Evolutionary conservation across 169 alveolate species (phyloP), one percentile per base, ranked within the genome.

Genomic region (Plasmodium ovale): DNA sequence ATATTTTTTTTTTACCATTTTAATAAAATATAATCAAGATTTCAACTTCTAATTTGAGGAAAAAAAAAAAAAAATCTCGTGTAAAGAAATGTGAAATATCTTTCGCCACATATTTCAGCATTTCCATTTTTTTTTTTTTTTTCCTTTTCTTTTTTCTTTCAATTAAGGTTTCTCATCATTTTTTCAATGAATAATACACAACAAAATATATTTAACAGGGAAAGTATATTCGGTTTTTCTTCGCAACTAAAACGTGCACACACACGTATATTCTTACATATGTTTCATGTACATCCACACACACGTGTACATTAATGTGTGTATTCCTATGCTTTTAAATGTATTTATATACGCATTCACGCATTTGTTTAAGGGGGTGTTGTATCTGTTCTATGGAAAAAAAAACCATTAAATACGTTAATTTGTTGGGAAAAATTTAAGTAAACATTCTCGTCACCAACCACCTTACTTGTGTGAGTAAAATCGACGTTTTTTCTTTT

Each of bases 51-150:
- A 77, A 77, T 62, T 54, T n/a, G n/a, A n/a, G n/a, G n/a, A 21
- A 47, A 64, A 79, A 64, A 65, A 56, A 68, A 47, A 62, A 79
- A 51, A 65, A 49, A 16, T 16, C 39, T 56, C 37, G 3, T 14
- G 72, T n/a, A 16, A 54, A 44, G 82, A 79, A 64, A 49, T 65
- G 23, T 68, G 84, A 79, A 79, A 79, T 79, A 79, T 29, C 89
- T 79, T 79, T 79, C 89, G 89, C 89, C 89, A 79, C 53, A 51
- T 79, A 62, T 64, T 79, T 79, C 54, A 37, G 10, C 62, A 69
- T 37, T 64, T 79, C 68, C 59, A 27, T 37, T 35, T 47, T 29
- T 59, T 56, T 79, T 64, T 64, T 62, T 51, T 49, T 64, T 19
- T 79, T 64, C 53, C 71, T 65, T 64, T 79, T 65, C 71, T 79